Base-by-base conservation (phyloP, 108 stramenopile genomes). In the Nitzschia sp. region DNA sequence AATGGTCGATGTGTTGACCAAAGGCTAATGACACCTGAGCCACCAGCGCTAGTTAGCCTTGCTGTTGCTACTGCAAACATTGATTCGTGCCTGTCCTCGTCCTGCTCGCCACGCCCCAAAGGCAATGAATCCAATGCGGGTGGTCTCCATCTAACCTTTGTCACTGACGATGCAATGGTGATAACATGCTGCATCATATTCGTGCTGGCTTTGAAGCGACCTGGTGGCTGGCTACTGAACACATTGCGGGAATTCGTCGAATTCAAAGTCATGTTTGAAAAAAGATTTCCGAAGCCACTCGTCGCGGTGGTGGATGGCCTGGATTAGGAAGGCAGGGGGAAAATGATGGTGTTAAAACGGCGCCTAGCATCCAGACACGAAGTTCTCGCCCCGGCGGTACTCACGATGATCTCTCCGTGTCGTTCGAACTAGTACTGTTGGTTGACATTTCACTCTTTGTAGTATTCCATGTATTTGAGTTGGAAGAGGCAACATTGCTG, bases 41-140 rank as follows among this genome's bases (percentile, higher is more conserved):
- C 89, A 46, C 89, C 92, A 32, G 89, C 84, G 69, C 79, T 88
- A 3, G 84, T 82, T n/a, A 87, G 75, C 3, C 86, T 76, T 13
- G 85, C 84, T n/a, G 88, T 94, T 46, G 93, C 84, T 6, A 94
- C 93, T 51, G 90, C 93, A 21, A 94, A 70, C 82, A 90, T 90
- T n/a, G 85, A 75, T 33, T 85, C 88, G 64, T 90, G 85, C 4
- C 65, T 78, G 76, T 83, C 85, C 32, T 28, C 60, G 25, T 58
- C 33, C 32, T 24, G 27, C 51, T 57, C 62, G n/a, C 25, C 46
- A 25, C 38, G 11, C 46, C 38, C 46, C 5, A 21, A 23, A 46
- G 30, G 9, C 9, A 38, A 15, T 60, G 46, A 59, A 33, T 64
- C 55, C 17, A 68, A 63, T 23, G 84, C 78, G 23, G 84, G 68